phyloP scores from a whole-genome alignment of 495 filamentous ascomycete genomes.

The Lepidopterella palustris region DNA sequence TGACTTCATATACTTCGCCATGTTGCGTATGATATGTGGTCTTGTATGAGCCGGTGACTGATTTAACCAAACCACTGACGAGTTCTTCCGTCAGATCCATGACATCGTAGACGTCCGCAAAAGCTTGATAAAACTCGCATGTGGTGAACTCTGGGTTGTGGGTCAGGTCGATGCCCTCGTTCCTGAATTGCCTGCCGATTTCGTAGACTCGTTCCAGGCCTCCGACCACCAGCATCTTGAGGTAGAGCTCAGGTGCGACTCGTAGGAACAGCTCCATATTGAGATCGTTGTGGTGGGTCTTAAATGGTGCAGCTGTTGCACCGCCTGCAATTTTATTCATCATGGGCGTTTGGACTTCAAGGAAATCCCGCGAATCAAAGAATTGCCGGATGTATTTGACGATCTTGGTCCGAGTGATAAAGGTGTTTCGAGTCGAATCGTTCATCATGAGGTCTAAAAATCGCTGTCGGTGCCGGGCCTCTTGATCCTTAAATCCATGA shows the following conservation, averaged over 20 bases:
- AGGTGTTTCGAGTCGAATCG: constrained; percentile 68
- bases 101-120: constrained; percentile 85
- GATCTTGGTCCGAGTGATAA: constrained; percentile 78
- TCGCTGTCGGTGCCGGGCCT: constrained; percentile 83
- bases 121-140: constrained; percentile 95
- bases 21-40: constrained; percentile 77
- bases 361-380: constrained; percentile 79
- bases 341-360: constrained; percentile 97
- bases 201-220: constrained; percentile 91
- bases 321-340: constrained; percentile 94
- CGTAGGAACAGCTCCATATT: constrained; percentile 88
- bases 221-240: constrained; percentile 94
- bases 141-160: constrained; percentile 99
- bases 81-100: constrained; percentile 94
- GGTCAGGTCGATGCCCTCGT: constrained; percentile 91
- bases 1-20: constrained; percentile 79
- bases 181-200: constrained; percentile 84
- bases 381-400: constrained; percentile 76
- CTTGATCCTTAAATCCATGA: constrained; percentile 90
- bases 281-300: constrained; percentile 90
- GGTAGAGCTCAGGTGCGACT: constrained; percentile 88
- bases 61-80: constrained; percentile 84
- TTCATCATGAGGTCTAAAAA: constrained; percentile 98
- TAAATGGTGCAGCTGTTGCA: constrained; percentile 91
- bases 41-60: constrained; percentile 74